phyloP scores from a whole-genome alignment of 2,329 filamentous ascomycete genomes.

The Trichothecium sympodiale region DNA sequence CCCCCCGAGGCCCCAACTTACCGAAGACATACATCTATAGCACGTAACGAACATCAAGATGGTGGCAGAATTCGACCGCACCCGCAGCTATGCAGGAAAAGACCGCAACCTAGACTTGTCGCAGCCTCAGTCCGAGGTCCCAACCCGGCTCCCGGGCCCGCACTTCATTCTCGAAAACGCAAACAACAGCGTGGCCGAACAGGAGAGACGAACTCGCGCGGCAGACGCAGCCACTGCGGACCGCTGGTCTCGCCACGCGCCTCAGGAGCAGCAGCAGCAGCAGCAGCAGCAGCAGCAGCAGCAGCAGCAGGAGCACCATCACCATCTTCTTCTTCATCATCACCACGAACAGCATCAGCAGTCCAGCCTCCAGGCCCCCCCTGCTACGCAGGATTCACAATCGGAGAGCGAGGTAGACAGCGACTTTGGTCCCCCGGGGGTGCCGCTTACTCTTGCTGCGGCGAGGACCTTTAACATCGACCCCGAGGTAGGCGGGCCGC shows the following conservation, averaged over 20 bases:
- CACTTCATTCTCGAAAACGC: conserved; percentile 16
- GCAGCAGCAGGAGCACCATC: neutral
- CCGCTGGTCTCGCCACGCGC: conserved; percentile 9
- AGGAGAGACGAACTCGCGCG: conserved; percentile 8
- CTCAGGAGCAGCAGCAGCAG: neutral
- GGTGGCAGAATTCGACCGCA: conserved; percentile 19
- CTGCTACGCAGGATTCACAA: too few relatives aligned
- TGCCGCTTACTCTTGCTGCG: conserved; percentile 4
- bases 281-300: neutral
- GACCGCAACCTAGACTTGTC: conserved; percentile 5
- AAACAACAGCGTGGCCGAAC: conserved; percentile 10
- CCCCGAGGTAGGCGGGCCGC: neutral
- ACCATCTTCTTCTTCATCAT: conserved; percentile 1
- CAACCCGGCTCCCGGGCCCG: conserved; percentile 12
- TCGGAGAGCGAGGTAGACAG: neutral
- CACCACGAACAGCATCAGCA: neutral
- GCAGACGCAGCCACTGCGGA: conserved; percentile 12
- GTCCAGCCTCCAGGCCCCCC: neutral
- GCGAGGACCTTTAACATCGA: neutral
- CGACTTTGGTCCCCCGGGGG: conserved; percentile 4
- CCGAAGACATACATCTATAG: conserved; percentile 10
- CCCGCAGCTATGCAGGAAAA: conserved; percentile 15
- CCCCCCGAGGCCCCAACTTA: conserved; percentile 6
- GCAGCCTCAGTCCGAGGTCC: conserved; percentile 4
- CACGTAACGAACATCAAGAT: conserved; percentile 17